These are phyloP conservation scores for Aspergillus persii DNA, from an alignment of 2,329 filamentous ascomycete species.

Conservation along the genomic window DNA sequence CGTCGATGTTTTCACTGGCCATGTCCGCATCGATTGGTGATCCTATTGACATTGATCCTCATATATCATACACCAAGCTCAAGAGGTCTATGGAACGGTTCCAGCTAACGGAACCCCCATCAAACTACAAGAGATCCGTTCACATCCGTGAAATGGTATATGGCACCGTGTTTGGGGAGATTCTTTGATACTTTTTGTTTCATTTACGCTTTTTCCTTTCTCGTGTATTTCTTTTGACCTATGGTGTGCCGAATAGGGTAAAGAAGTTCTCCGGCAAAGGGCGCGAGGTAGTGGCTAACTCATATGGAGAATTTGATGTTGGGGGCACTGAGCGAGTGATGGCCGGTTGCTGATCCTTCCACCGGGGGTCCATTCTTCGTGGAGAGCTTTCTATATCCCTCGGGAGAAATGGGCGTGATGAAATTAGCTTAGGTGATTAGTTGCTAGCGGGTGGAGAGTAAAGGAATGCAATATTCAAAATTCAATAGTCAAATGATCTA, in stretches of 20 bases:
- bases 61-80: constrained; percentile 1
- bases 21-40: not conserved
- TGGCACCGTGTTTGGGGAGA: constrained; percentile 4
- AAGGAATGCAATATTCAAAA: not conserved
- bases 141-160: constrained; percentile 3
- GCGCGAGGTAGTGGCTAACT: not conserved
- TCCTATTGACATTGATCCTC: not conserved
- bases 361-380: not conserved
- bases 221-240: not conserved
- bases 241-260: not conserved
- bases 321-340: no score
- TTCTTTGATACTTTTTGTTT: constrained; percentile 1
- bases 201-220: constrained; percentile 1
- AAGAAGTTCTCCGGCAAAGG: not conserved
- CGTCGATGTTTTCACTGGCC: not conserved
- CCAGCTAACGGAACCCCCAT: not conserved
- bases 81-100: not conserved
- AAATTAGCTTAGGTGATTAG: not conserved
- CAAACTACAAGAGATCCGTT: not conserved
- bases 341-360: not conserved
- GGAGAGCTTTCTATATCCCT: not conserved
- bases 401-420: not conserved
- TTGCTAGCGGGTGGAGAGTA: not conserved
- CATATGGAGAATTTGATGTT: not conserved
- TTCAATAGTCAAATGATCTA: not conserved